Evolutionary conservation across 192 early-diverging fungal species (phyloP).

Genomic region (Lobulomyces angularis): DNA sequence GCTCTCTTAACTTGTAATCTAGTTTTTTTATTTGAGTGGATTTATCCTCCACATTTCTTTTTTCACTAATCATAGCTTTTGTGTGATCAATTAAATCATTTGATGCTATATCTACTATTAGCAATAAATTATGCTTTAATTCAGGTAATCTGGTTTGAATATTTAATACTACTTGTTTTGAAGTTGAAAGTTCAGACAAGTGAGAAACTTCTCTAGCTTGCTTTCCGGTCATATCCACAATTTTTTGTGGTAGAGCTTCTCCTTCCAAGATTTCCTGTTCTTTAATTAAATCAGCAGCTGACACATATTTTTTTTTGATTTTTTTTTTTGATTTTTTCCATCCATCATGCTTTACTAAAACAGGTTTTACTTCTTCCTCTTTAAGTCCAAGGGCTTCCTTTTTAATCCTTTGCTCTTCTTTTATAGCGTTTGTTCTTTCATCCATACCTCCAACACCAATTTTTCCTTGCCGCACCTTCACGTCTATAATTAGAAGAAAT

Average conservation of each 20-base stretch:
- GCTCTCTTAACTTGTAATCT: constrained; percentile 18
- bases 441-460: constrained; percentile 77
- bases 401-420: constrained; percentile 30
- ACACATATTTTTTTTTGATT: constrained; percentile 48
- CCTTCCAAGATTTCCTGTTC: constrained; percentile 31
- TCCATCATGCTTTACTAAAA: constrained; percentile 33
- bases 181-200: constrained; percentile 21
- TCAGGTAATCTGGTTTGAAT: constrained; percentile 56
- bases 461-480: constrained; percentile 62
- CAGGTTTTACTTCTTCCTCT: constrained; percentile 12
- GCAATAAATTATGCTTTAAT: constrained; percentile 59
- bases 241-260: constrained; percentile 37
- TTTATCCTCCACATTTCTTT: constrained; percentile 11
- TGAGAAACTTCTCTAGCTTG: constrained; percentile 28
- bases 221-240: constrained; percentile 75
- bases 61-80: constrained; percentile 38
- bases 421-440: constrained; percentile 55
- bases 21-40: constrained; percentile 24
- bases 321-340: constrained; percentile 31
- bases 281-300: constrained; percentile 53
- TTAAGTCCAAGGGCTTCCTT: constrained; percentile 10
- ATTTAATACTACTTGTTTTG: constrained; percentile 33
- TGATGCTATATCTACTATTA: constrained; percentile 59
- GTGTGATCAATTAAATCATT: constrained; percentile 53
- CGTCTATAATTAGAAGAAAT: too few species aligned